Evolutionary conservation across 164 flowering plant genomes (phyloP), one percentile per base, ranked within the genome.

Genomic region (Nelumbo lutea): DNA sequence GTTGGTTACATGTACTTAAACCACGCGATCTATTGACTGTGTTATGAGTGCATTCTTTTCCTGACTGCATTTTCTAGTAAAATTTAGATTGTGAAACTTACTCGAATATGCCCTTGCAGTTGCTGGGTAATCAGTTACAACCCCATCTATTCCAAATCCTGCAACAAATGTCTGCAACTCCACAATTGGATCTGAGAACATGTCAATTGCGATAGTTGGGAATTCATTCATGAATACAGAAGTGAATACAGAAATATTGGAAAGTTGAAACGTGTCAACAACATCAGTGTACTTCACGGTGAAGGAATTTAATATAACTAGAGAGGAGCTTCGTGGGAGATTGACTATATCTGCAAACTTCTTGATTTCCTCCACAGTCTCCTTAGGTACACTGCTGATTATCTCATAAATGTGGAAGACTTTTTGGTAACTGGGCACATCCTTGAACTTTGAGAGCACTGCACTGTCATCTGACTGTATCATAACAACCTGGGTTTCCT

Each of bases 401-500:
- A 41, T 50, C 48, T 88, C 82, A 5, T 77, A 44, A 9, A 90
- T 74, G 9, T 7, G 9, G 9, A 86, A 66, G 27, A 96, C 88
- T 72, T 80, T 81, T 43, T 79, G 77, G 82, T 85, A 93, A 14
- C 69, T 59, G 6, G 89, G 72, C 15, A 77, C 70, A 50, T 69
- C 69, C 63, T 82, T 78, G 77, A 90, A 89, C 64, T 73, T 76
- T 46, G 80, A 61, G 61, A 96, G 83, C 13, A 90, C 97, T 42
- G 97, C 79, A 55, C 79, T 83, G 73, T 96, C 99, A 41, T 83
- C 92, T 9, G 99, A 96, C 67, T 84, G 85, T 68, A 90, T 93
- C 61, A 85, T 38, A 58, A 90, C 90, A 74, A 84, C 75, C 65
- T 88, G 96, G 14, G 88, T 83, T 1, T 83, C 70, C 75, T 83